phyloP scores from a whole-genome alignment of 441 rosid species.

The Populus trichocarpa region DNA sequence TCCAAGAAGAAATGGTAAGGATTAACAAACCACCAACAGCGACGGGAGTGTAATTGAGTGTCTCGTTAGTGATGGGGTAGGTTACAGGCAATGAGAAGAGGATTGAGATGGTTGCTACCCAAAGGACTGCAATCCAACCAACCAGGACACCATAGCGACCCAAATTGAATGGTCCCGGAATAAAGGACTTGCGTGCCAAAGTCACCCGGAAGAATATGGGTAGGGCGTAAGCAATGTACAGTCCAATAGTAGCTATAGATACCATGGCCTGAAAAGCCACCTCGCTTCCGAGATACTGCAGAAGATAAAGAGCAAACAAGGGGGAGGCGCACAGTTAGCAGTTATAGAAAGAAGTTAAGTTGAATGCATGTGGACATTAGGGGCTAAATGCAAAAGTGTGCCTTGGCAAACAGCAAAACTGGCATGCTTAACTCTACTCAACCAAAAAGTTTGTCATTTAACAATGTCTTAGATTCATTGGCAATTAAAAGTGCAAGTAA shows the following conservation, averaged over 20 bases:
- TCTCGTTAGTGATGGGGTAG: constrained; percentile 73
- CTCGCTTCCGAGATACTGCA: constrained; percentile 83
- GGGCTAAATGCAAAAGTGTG: neutral
- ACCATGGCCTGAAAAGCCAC: constrained; percentile 99
- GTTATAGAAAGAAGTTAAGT: neutral
- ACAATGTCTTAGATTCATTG: neutral
- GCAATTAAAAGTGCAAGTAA: neutral
- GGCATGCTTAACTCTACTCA: neutral
- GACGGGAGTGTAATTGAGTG: constrained; percentile 93
- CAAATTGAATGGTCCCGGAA: constrained; percentile 77
- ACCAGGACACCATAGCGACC: constrained; percentile 62
- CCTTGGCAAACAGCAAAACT: neutral
- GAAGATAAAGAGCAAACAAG: constrained; percentile 6
- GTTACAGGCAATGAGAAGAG: constrained; percentile 93
- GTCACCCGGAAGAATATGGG: constrained; percentile 88
- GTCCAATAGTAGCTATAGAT: constrained; percentile 91
- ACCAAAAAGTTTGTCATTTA: neutral
- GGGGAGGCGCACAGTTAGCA: neutral
- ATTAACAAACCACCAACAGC: constrained; percentile 78
- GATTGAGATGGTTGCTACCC: constrained; percentile 86
- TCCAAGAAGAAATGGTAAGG: constrained; percentile 58
- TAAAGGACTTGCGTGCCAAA: constrained; percentile 65
- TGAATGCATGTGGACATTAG: neutral
- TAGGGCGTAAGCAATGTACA: constrained; percentile 90
- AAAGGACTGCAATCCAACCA: constrained; percentile 84